Conservation (phyloP, 176 grass and related monocot species). For the Oryza rufipogon region DNA sequence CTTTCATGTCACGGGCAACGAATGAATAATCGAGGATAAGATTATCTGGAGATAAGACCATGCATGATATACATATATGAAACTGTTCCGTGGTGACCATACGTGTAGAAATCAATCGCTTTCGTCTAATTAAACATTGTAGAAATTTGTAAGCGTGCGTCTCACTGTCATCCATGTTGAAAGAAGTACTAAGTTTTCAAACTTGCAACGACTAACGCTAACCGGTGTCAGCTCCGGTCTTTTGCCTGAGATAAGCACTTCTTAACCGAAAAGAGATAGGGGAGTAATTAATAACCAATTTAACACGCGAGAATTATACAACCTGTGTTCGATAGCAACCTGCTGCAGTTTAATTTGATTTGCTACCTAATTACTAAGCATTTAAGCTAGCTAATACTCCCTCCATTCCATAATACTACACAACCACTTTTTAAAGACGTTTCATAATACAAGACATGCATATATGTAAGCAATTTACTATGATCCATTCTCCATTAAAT, state of each 20-base stretch:
- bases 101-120: slow-evolving; percentile 6
- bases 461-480: no score
- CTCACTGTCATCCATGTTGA: slow-evolving; percentile 12
- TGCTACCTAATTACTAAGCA: not conserved
- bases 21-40: slow-evolving; percentile 16
- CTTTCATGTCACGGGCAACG: not conserved
- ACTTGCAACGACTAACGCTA: not conserved
- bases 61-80: not conserved
- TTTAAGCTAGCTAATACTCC: not conserved
- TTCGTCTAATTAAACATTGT: not conserved
- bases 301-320: not conserved
- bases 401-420: no score
- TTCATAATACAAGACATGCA: no score
- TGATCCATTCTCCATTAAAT: no score
- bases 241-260: slow-evolving; percentile 27
- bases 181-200: slow-evolving; percentile 5
- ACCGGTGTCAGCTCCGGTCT: slow-evolving; percentile 16
- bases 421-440: no score
- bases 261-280: slow-evolving; percentile 19
- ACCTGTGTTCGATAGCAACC: not conserved
- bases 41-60: slow-evolving; percentile 2
- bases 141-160: slow-evolving; percentile 13
- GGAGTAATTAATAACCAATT: not conserved
- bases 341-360: not conserved
- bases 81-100: not conserved